A percentile compares a stretch with the other conserved stretches of the same genome.
phyloP scores from a whole-genome alignment of 352 stramenopile genomes.

The Phytopythium kandeliae region DNA sequence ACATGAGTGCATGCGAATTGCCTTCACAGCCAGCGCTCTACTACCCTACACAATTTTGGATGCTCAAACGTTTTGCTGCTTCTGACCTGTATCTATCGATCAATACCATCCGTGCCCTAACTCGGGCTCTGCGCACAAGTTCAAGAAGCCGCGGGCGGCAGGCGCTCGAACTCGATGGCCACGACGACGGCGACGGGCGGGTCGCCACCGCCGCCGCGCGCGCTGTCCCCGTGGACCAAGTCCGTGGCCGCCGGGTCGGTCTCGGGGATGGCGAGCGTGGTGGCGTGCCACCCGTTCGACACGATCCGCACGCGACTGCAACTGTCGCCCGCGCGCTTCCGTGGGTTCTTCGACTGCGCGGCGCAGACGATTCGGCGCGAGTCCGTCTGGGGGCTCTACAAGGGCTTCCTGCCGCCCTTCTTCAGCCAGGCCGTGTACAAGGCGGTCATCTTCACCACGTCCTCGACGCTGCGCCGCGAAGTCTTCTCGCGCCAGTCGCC shows the following conservation, averaged over 20 bases:
- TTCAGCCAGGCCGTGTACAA: conserved; percentile 88
- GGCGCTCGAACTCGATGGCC: too few relatives aligned
- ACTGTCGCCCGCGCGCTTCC: conserved; percentile 56
- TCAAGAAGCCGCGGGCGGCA: neutral
- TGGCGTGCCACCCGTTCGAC: conserved; percentile 81
- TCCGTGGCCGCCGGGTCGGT: conserved; percentile 72
- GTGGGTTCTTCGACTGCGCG: conserved; percentile 56
- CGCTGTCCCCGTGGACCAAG: conserved; percentile 53
- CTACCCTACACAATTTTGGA: too few relatives aligned
- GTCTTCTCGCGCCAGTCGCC: conserved; percentile 38
- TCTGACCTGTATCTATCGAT: too few relatives aligned
- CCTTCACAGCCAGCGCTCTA: too few relatives aligned
- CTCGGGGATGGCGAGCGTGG: conserved; percentile 78
- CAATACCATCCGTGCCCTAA: too few relatives aligned
- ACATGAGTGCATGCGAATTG: too few relatives aligned
- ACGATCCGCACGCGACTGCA: conserved; percentile 85
- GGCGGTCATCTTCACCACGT: conserved; percentile 84
- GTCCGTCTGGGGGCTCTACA: conserved; percentile 67
- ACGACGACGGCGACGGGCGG: neutral
- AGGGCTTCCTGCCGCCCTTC: conserved; percentile 82
- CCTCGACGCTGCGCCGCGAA: conserved; percentile 47
- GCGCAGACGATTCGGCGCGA: conserved; percentile 56
- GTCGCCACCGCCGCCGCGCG: neutral
- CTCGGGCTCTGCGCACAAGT: too few relatives aligned
- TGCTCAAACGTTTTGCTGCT: too few relatives aligned